Conservation (phyloP, 495 filamentous ascomycete genomes). For the Penicillium manginii region DNA sequence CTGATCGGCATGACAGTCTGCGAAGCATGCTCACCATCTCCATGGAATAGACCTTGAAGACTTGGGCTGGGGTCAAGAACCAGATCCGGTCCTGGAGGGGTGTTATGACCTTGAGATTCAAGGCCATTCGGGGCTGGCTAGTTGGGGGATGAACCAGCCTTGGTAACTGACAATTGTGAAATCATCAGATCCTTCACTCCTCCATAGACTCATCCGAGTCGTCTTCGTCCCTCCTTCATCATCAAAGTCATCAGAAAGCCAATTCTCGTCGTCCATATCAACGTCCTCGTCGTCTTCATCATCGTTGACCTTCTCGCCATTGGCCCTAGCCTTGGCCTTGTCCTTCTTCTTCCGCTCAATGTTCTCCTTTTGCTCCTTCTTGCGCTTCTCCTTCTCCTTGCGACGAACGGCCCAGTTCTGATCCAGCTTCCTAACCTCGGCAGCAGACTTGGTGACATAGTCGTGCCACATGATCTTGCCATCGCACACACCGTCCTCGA, state of each 20-base stretch:
- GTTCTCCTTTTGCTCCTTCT: constrained; percentile 82
- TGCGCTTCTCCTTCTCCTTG: constrained; percentile 80
- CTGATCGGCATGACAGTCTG: not conserved
- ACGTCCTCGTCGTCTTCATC: constrained; percentile 61
- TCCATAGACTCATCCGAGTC: constrained; percentile 47
- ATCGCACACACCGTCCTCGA: constrained; percentile 90
- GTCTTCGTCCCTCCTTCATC: constrained; percentile 49
- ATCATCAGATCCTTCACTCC: constrained; percentile 29
- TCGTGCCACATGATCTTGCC: constrained; percentile 99
- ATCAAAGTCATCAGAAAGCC: constrained; percentile 64
- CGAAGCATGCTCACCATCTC: not conserved
- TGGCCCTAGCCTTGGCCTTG: constrained; percentile 51
- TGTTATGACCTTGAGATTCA: not conserved
- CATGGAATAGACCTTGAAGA: not conserved
- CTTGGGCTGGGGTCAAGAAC: not conserved
- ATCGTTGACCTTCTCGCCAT: constrained; percentile 46
- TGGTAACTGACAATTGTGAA: not conserved
- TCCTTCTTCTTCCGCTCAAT: constrained; percentile 79
- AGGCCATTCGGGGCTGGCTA: not conserved
- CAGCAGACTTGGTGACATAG: constrained; percentile 78
- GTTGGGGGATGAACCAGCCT: not conserved
- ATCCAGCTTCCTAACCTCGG: constrained; percentile 77
- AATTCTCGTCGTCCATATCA: constrained; percentile 60
- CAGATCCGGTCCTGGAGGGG: not conserved
- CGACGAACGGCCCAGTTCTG: constrained; percentile 75